Base-by-base conservation (phyloP, 139 green algal species). In the Tetraselmis chui region DNA sequence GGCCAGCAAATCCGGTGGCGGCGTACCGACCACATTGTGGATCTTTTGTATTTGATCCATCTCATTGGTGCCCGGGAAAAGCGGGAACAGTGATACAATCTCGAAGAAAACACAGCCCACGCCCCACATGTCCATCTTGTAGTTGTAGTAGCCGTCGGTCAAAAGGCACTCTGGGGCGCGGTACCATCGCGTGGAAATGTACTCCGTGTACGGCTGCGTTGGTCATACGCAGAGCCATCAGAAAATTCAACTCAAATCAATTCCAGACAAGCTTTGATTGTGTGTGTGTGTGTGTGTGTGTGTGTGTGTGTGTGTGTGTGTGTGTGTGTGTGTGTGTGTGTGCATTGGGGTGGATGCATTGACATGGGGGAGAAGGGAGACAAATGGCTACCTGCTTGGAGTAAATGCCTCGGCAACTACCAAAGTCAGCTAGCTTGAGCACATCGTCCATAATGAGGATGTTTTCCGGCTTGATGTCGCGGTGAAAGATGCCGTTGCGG, bases 61-160 rank as follows among this genome's bases (percentile, higher is more conserved):
- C 88, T 97, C 93, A 83, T 95, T 96, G 79, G 86, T 87, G 30
- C 88, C 90, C 2, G 93, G 93, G 81, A 97, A 97, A 2, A 95
- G 86, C 23, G 91, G 91, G 79, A 92, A 95, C 1, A 95, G 84
- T 2, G 89, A 90, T 11, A 95, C 88, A 78, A 95, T 91, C 85
- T 97, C 93, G 82, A 97, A 97, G 81, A 97, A 95, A 28, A 97
- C 93, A 82, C 93, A 97, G 29, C 93, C 93, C 27, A 97, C 93
- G 29, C 93, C 93, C 92, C 92, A 95, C 93, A 95, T 95, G 89
- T 95, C 92, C 91, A 97, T 95, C 84, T 97, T 97, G 89, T 97
- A 95, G 67, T 92, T 95, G 89, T 97, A 97, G 84, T 95, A 95
- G 11, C 93, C 93, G 84, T 97, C 93, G 1, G 93, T 97, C 26